Evolutionary conservation across 1,139 yeast genomes (phyloP).

Genomic region (Hyphopichia khmerensis): DNA sequence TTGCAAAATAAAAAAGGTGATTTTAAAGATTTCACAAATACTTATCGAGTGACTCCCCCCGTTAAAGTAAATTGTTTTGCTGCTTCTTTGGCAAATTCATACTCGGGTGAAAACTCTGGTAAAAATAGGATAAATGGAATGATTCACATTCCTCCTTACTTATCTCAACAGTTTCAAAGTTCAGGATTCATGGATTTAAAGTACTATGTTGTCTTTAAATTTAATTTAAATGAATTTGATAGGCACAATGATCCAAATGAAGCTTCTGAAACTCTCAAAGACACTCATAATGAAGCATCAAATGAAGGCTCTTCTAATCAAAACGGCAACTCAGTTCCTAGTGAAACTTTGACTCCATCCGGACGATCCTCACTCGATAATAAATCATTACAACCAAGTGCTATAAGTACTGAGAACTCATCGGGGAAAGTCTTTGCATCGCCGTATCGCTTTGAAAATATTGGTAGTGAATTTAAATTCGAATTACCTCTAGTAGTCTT

Average conservation of each 20-base stretch:
- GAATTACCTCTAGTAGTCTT: constrained; percentile 30
- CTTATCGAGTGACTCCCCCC: constrained; percentile 39
- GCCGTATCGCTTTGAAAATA: constrained; percentile 24
- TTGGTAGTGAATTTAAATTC: constrained; percentile 36
- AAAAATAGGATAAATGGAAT: constrained; percentile 21
- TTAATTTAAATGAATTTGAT: constrained; percentile 30
- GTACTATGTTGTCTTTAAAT: constrained; percentile 39
- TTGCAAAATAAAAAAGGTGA: constrained; percentile 10
- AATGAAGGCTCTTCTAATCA: too few species aligned
- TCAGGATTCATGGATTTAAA: constrained; percentile 36
- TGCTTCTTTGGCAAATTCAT: constrained; percentile 22
- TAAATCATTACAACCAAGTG: not conserved
- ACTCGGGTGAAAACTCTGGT: constrained; percentile 7
- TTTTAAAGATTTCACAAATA: constrained; percentile 20
- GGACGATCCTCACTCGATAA: not conserved
- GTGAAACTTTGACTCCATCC: not conserved
- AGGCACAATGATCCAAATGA: not conserved
- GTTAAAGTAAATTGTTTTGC: constrained; percentile 37
- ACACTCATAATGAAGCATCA: too few species aligned
- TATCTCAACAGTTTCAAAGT: constrained; percentile 40
- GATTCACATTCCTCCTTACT: constrained; percentile 31
- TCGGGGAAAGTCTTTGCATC: constrained; percentile 1
- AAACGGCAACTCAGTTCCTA: too few species aligned
- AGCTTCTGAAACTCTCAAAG: not conserved
- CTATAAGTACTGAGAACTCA: not conserved